A percentile compares a stretch with the other conserved stretches of the same genome.
These are phyloP conservation scores for Parastagonospora avenae DNA, from an alignment of 2,329 filamentous ascomycete genomes.

Conservation along the genomic window DNA sequence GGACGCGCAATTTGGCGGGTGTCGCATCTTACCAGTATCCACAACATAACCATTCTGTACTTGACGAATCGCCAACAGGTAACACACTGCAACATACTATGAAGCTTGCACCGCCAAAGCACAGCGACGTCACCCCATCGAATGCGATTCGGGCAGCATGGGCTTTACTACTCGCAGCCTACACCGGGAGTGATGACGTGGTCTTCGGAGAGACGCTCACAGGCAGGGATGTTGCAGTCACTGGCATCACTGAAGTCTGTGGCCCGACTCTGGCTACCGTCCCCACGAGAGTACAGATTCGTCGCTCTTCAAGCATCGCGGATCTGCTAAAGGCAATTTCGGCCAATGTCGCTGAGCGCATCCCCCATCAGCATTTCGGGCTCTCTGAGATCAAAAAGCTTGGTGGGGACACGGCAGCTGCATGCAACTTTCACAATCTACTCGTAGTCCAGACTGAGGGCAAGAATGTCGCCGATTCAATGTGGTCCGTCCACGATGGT, in stretches of 20 bases:
- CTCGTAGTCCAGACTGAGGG: conserved; percentile 57
- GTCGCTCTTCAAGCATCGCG: conserved; percentile 27
- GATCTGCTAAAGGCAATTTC: conserved; percentile 29
- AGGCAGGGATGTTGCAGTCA: conserved; percentile 42
- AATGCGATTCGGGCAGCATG: conserved; percentile 29
- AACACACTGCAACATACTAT: conserved; percentile 29
- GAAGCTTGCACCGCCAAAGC: conserved; percentile 25
- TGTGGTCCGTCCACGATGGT: conserved; percentile 36
- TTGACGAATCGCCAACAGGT: conserved; percentile 27
- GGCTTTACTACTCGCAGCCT: conserved; percentile 28
- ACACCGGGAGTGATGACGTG: conserved; percentile 27
- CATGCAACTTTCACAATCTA: conserved; percentile 62
- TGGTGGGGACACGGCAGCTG: conserved; percentile 60
- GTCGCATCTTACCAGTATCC: conserved; percentile 41
- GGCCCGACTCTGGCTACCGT: conserved; percentile 49
- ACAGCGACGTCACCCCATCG: conserved; percentile 37
- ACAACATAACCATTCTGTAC: conserved; percentile 24
- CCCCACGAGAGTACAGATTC: conserved; percentile 42
- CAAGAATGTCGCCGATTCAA: conserved; percentile 25
- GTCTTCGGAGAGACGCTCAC: conserved; percentile 38
- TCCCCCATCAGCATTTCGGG: conserved; percentile 46
- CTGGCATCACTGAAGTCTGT: conserved; percentile 40
- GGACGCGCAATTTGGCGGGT: conserved; percentile 37
- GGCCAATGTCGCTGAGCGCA: conserved; percentile 28
- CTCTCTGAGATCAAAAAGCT: conserved; percentile 46